Percentiles rank a stretch among this genome's conserved stretches.
Evolutionary conservation across 1,284 basidiomycete genomes (phyloP).

Genomic region (Exobasidium cylindrosporum): DNA sequence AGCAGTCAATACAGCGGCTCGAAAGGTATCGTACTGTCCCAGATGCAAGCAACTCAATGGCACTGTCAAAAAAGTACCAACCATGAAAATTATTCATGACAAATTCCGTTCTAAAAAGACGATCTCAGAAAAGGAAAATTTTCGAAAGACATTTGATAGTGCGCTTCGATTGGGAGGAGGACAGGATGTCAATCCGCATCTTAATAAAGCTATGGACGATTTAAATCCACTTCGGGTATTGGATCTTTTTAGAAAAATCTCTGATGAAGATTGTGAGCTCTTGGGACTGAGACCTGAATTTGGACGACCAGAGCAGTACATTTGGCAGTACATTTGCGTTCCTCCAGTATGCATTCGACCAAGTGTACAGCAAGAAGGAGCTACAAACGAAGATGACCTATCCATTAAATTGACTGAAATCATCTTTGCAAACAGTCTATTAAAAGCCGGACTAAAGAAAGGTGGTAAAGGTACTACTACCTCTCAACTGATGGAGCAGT

Average conservation of each 20-base stretch:
- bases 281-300: constrained; percentile 83
- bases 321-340: constrained; percentile 99
- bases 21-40: constrained; percentile 87
- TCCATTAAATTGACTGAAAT: constrained; percentile 98
- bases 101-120: constrained; percentile 95
- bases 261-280: constrained; percentile 88
- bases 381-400: constrained; percentile 87
- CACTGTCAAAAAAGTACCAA: constrained; percentile 85
- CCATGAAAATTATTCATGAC: constrained; percentile 94
- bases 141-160: constrained; percentile 76
- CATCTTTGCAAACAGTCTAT: constrained; percentile 87
- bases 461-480: constrained; percentile 51
- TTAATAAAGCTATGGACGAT: constrained; percentile 90
- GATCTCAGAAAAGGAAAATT: constrained; percentile 80
- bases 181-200: constrained; percentile 71
- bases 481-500: constrained; percentile 68
- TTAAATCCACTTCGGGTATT: constrained; percentile 90
- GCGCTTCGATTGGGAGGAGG: constrained; percentile 64
- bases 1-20: constrained; percentile 80
- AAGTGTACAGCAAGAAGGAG: constrained; percentile 86
- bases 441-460: constrained; percentile 83
- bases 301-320: constrained; percentile 92
- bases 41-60: constrained; percentile 93
- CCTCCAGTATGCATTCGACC: constrained; percentile 97
- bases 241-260: constrained; percentile 87